A percentile compares a stretch with the other conserved stretches of the same genome.
phyloP scores from a whole-genome alignment of 1,284 basidiomycete genomes.

The Chalciporus sp. region DNA sequence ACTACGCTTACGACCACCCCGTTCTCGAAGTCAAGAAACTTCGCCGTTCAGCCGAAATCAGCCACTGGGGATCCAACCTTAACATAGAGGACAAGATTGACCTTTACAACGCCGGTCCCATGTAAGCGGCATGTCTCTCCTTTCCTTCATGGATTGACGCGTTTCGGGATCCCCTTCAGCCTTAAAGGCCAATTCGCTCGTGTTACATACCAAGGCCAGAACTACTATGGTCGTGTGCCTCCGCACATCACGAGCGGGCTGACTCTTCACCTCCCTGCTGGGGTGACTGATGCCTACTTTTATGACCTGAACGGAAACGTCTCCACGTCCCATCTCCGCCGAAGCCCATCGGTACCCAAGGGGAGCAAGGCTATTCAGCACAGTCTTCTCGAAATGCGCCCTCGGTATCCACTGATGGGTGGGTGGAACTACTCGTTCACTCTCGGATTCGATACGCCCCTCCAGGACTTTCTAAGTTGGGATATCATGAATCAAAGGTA shows the following conservation, averaged over 20 bases:
- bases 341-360: constrained; percentile 62
- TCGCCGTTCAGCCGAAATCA: constrained; percentile 84
- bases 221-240: constrained; percentile 62
- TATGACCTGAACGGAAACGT: constrained; percentile 95
- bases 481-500: constrained; percentile 63
- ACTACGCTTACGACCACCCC: constrained; percentile 82
- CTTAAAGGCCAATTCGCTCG: constrained; percentile 97
- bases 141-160: constrained; percentile 2
- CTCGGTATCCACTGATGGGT: constrained; percentile 92
- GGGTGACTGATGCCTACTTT: constrained; percentile 83
- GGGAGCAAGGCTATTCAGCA: constrained; percentile 52
- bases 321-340: constrained; percentile 87
- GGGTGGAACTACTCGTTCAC: constrained; percentile 98
- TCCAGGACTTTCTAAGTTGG: constrained; percentile 72
- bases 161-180: constrained; percentile 41
- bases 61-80: constrained; percentile 95
- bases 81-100: constrained; percentile 90
- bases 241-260: constrained; percentile 76
- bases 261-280: constrained; percentile 77
- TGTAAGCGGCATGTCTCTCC: constrained; percentile 53
- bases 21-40: constrained; percentile 77
- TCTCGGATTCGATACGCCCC: constrained; percentile 88
- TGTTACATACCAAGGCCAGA: constrained; percentile 79
- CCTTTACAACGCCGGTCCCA: constrained; percentile 86
- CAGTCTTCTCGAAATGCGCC: constrained; percentile 79